These are phyloP conservation scores for Phytophthora ramorum DNA, from an alignment of 352 stramenopile species.

Conservation along the genomic window DNA sequence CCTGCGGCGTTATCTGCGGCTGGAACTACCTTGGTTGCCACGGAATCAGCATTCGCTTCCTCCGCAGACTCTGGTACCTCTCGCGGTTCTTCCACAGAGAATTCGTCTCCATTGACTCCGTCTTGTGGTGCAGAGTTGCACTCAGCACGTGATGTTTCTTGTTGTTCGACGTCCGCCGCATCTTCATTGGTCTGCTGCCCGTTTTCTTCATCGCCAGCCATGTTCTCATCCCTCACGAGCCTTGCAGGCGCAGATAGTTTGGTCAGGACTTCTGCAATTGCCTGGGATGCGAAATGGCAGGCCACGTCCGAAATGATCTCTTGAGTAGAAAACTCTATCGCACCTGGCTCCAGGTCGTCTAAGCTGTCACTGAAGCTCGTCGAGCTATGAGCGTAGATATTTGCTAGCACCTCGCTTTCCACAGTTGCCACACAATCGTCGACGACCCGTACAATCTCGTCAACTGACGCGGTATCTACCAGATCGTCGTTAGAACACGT, in stretches of 20 bases:
- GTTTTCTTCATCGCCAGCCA: not conserved
- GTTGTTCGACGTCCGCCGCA: not conserved
- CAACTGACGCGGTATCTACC: not conserved
- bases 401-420: slow-evolving; percentile 2
- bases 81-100: not conserved
- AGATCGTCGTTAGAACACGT: not conserved
- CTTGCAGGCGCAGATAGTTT: slow-evolving; percentile 2
- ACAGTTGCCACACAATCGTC: slow-evolving; percentile 6
- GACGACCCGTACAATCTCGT: slow-evolving; percentile 1
- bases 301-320: slow-evolving; percentile 18
- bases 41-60: not conserved
- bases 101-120: not conserved
- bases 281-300: slow-evolving; percentile 14
- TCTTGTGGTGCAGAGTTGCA: not conserved
- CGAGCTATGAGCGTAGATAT: not conserved
- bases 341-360: not conserved
- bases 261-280: slow-evolving; percentile 23
- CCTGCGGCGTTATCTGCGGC: not conserved
- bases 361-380: not conserved
- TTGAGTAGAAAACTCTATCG: slow-evolving; percentile 5
- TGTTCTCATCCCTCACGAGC: not conserved
- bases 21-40: not conserved
- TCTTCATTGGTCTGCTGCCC: not conserved
- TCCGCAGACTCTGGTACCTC: not conserved
- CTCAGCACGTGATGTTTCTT: not conserved